Conservation (phyloP, 2,329 filamentous ascomycete genomes). For the Myriosclerotinia duriaeana region DNA sequence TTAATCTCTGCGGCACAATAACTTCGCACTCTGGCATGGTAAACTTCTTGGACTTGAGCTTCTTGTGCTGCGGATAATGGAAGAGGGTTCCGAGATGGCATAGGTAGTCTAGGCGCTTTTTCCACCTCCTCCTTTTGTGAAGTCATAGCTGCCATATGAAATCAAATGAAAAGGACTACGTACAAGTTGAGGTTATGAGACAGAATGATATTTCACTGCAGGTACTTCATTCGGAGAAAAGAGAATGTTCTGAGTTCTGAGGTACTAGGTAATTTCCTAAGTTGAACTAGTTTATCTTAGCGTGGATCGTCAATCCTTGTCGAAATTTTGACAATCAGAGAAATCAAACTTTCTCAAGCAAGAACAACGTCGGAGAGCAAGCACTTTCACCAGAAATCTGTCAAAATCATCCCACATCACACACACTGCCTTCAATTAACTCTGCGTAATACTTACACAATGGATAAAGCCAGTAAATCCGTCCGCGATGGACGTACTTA, state of each 20-base stretch:
- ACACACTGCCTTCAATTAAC: constrained; percentile 57
- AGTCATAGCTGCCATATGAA: constrained; percentile 38
- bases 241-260: constrained; percentile 20
- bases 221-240: constrained; percentile 7
- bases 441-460: constrained; percentile 48
- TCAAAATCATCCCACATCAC: neutral
- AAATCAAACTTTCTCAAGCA: constrained; percentile 2
- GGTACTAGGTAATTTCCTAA: constrained; percentile 21
- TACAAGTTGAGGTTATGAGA: constrained; percentile 5
- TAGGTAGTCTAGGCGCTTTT: constrained; percentile 38
- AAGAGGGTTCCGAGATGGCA: constrained; percentile 71
- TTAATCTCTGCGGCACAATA: constrained; percentile 78
- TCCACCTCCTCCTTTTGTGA: constrained; percentile 32
- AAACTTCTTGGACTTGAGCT: constrained; percentile 76
- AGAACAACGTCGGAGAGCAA: constrained; percentile 16
- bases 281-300: constrained; percentile 20
- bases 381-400: neutral
- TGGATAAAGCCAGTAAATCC: constrained; percentile 27
- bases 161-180: constrained; percentile 12
- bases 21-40: constrained; percentile 73
- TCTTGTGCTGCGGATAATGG: constrained; percentile 82
- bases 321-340: constrained; percentile 15
- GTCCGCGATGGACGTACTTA: constrained; percentile 65
- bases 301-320: constrained; percentile 9
- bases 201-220: neutral